Evolutionary conservation across 129 eudicot genomes (phyloP), one percentile per base, ranked within the genome.

Genomic region (Sambucus nigra): DNA sequence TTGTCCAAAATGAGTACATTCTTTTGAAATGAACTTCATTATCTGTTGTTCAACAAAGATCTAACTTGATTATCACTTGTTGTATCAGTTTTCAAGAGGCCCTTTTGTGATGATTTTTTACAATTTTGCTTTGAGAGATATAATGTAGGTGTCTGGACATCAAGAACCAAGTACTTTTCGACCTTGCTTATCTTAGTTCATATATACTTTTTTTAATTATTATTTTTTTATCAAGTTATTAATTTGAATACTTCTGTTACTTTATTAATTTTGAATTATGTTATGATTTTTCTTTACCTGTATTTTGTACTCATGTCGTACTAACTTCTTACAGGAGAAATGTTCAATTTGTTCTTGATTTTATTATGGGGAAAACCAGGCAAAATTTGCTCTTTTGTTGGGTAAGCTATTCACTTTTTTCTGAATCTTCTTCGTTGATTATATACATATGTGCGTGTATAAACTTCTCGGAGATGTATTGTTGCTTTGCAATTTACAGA

Each of bases 61-160:
- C 53, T 59, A 71, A 76, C 64, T 9, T 70, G 28, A 44, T 41
- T 61, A 18, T 61, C 48, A 0, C 23, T 58, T 72, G n/a, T 42
- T 52, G 16, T 55, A 31, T 26, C 72, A 89, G 98, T 85, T 65
- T 89, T 76, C 47, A 89, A 81, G 80, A 81, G 98, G 67, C 98
- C 98, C 8, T 78, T 58, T 53, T 85, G 83, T 71, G 86, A 81
- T n/a, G 98, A 89, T 65, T 89, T 89, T 76, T 60, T 89, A 56
- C 57, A 81, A 40, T 89, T 89, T 64, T 89, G 95, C 79, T 84
- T 89, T 26, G 86, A 85, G 85, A 66, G 53, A 51, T 89, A 84
- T 38, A 57, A 67, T 51, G 98, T 89, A 31, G 98, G 94, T 49
- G 66, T 89, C 40, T 88, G 97, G 97, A 72, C 97, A 21, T 88